Base-by-base conservation (phyloP, 2,329 filamentous ascomycete species). In the Fusarium abutilonis region DNA sequence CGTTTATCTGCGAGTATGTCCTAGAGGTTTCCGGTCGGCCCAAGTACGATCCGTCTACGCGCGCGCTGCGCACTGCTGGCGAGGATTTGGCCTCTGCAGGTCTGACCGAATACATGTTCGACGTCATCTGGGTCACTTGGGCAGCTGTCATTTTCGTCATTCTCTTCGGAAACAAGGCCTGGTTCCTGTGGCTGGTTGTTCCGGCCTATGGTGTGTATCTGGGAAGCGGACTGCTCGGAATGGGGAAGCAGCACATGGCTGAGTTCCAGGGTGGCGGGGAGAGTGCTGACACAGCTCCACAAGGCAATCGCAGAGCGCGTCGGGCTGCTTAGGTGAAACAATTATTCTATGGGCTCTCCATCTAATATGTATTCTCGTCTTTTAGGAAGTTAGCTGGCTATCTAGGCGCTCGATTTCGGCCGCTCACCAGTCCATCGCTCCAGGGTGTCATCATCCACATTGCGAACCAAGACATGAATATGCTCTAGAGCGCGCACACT, bases 91-190 rank as follows among this genome's bases (percentile, higher is more conserved):
- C 90, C 49, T 91, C 92, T 9, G 85, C 89, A 31, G 95, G 95
- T 5, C 79, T 99, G 80, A 98, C 94, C 10, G 95, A 97, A 78
- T 98, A 96, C 81, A 92, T 98, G 90, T 99, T 96, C 84, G 95
- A 99, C 78, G 86, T 97, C 45, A 81, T 97, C 49, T 98, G 97
- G 86, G 92, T 96, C 79, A 97, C 93, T 0, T 97, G 93, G 89
- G 88, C 86, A 10, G 90, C 88, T 50, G 80, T 92, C 36, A 77
- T 89, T 9, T 76, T 89, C n/a, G 93, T 89, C 13, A 83, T 89
- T 14, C 63, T 96, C 26, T 85, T 94, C 43, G 95, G 95, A 4
- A 93, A 97, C 74, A 89, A 89, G 79, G 91, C 79, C 13, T 87
- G 83, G 84, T 73, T 85, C 17, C 68, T 86, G 10, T 87, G 83